Percentiles rank a stretch among this genome's conserved stretches.
phyloP scores from a whole-genome alignment of 495 filamentous ascomycete species.

The Penicillium malachiteum region DNA sequence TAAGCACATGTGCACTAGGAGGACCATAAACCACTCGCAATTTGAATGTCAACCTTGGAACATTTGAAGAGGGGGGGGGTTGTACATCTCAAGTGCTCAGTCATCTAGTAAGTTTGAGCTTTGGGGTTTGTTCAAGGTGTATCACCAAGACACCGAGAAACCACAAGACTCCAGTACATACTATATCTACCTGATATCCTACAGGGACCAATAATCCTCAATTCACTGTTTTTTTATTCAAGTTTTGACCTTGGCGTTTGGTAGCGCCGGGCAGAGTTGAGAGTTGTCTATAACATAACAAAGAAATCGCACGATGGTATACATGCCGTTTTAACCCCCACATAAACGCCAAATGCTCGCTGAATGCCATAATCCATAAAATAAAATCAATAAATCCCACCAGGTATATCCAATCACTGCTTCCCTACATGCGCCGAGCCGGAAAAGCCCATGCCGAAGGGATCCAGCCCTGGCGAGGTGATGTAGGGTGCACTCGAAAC shows the following conservation, averaged over 20 bases:
- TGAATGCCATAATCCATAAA: slow-evolving; percentile 34
- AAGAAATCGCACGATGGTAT: slow-evolving; percentile 33
- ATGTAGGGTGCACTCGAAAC: slow-evolving; percentile 15
- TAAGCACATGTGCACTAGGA: too few species aligned
- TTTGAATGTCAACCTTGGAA: too few species aligned
- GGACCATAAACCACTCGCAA: too few species aligned
- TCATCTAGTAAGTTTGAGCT: too few species aligned
- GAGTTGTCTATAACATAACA: slow-evolving; percentile 35
- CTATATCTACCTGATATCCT: too few species aligned
- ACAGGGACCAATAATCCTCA: neutral
- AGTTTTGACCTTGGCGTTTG: slow-evolving; percentile 23
- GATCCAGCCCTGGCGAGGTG: slow-evolving; percentile 42
- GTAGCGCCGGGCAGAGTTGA: slow-evolving; percentile 33
- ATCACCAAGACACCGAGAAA: too few species aligned
- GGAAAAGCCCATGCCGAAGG: slow-evolving; percentile 30
- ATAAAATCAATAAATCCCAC: slow-evolving; percentile 14
- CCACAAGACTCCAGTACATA: too few species aligned
- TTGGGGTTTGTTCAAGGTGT: too few species aligned
- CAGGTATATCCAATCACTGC: slow-evolving; percentile 27
- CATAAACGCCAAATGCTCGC: slow-evolving; percentile 35
- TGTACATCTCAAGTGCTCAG: too few species aligned
- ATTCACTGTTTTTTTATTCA: slow-evolving; percentile 32
- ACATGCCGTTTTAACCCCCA: slow-evolving; percentile 29
- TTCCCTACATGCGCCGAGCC: slow-evolving; percentile 33
- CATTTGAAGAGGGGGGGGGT: too few species aligned